phyloP scores from a whole-genome alignment of 2,329 filamentous ascomycete species.

The Penicillium sp. region DNA sequence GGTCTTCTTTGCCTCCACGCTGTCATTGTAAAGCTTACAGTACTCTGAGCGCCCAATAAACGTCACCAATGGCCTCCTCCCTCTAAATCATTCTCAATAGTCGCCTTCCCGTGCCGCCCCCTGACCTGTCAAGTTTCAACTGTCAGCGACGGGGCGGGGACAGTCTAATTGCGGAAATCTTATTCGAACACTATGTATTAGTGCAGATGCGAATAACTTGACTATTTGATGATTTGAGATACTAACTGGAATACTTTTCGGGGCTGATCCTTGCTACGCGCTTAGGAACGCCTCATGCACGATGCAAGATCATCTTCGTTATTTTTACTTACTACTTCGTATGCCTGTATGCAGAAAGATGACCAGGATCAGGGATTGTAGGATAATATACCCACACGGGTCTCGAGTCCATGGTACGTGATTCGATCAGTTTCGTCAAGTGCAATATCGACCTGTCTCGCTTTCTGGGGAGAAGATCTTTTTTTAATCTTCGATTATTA shows the following conservation, averaged over 20 bases:
- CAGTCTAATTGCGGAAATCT: not conserved
- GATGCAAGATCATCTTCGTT: constrained; percentile 10
- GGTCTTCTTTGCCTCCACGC: constrained; percentile 1
- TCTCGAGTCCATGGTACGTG: not conserved
- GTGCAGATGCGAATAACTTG: not conserved
- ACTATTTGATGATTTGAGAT: constrained; percentile 2
- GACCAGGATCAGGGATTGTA: not conserved
- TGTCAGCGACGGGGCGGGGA: constrained; percentile 7
- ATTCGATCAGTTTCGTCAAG: constrained; percentile 11
- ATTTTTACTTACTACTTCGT: not conserved
- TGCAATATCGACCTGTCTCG: constrained; percentile 4
- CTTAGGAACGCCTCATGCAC: constrained; percentile 18
- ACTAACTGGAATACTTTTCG: not conserved
- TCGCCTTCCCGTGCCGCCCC: constrained; percentile 10
- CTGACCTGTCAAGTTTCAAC: constrained; percentile 20
- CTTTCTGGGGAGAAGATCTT: no score
- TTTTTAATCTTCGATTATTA: not conserved
- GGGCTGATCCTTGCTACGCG: constrained; percentile 3
- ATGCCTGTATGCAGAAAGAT: not conserved
- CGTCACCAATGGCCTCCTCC: not conserved
- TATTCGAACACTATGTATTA: not conserved
- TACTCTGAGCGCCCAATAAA: constrained; percentile 9
- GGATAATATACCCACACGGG: not conserved
- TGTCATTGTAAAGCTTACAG: not conserved
- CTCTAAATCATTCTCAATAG: constrained; percentile 16